Base-by-base conservation (phyloP, 441 rosid genomes). In the Croton laevigatus region DNA sequence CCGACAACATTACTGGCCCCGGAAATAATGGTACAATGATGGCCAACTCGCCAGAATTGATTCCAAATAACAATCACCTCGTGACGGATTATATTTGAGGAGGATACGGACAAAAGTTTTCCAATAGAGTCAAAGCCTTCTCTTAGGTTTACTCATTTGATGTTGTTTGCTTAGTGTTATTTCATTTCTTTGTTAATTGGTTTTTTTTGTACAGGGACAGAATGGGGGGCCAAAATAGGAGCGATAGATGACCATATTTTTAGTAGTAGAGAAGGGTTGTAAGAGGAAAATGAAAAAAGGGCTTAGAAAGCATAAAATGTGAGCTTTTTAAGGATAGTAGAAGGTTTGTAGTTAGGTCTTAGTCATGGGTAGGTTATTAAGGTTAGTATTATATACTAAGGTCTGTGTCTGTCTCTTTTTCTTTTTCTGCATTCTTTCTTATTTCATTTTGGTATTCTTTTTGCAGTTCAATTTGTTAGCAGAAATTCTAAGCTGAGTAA, bases 191-290 rank as follows among this genome's bases (percentile, higher is more conserved):
- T 72, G 72, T 78, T 84, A 74, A 67, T 75, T 73, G 71, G 67
- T 69, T 77, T 34, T 74, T n/a, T 59, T 81, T 86, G 88, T 86
- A 86, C 87, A 86, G 88, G 81, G 84, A 58, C 63, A 81, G 80
- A 76, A 79, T 69, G 75, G 78, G 78, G 78, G 73, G 45, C 32
- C 70, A 16, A 63, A 59, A 65, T 70, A 78, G 76, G 68, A 74
- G 80, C 75, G 59, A 46, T 82, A 84, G 85, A 46, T 75, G 68
- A 81, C 68, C 73, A 69, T 68, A 75, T 69, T 71, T 40, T 75
- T 77, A 81, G 74, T 61, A 66, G 78, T 72, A 82, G 79, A 52
- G 79, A 69, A 77, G 66, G 81, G 49, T 66, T 65, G 67, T 73
- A 66, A 68, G 74, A 70, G 71, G 68, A 64, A 73, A 70, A 49